phyloP scores from a whole-genome alignment of 2,329 filamentous ascomycete genomes.

The Sporothrix mexicana region DNA sequence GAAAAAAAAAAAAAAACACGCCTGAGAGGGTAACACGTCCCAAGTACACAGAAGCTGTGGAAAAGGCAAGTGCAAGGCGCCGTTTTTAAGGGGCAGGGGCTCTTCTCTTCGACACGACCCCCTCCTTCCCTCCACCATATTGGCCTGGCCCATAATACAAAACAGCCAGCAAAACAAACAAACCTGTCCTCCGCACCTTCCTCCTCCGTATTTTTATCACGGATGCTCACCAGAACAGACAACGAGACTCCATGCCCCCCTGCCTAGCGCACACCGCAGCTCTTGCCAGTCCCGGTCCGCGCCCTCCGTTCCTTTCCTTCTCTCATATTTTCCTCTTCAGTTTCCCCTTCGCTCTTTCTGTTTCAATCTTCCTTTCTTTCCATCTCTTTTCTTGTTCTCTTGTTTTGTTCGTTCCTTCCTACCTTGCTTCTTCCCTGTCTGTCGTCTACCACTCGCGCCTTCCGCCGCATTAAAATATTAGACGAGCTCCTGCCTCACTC shows the following conservation, averaged over 20 bases:
- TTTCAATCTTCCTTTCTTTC: constrained; percentile 11
- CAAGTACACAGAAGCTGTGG: constrained; percentile 8
- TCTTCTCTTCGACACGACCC: constrained; percentile 6
- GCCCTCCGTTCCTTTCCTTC: neutral
- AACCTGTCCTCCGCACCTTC: constrained; percentile 25
- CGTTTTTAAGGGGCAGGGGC: constrained; percentile 27
- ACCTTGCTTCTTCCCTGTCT: constrained; percentile 3
- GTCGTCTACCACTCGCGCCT: neutral
- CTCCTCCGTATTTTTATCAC: constrained; percentile 31
- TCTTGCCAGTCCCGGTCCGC: constrained; percentile 26
- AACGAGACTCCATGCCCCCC: constrained; percentile 24
- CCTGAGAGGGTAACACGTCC: constrained; percentile 18
- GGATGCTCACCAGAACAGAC: constrained; percentile 16
- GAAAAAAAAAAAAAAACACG: constrained; percentile 17
- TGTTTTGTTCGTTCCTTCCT: neutral
- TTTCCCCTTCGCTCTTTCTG: neutral
- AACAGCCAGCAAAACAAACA: constrained; percentile 23
- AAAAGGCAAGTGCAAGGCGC: constrained; percentile 26
- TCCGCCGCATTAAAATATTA: neutral
- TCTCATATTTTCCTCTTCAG: constrained; percentile 11
- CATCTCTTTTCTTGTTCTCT: neutral
- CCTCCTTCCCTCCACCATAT: constrained; percentile 1
- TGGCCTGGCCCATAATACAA: constrained; percentile 19
- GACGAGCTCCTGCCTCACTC: constrained; percentile 12
- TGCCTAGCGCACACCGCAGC: constrained; percentile 32